Base-by-base conservation (phyloP, 2,329 filamentous ascomycete species). In the Rosellinia necatrix region DNA sequence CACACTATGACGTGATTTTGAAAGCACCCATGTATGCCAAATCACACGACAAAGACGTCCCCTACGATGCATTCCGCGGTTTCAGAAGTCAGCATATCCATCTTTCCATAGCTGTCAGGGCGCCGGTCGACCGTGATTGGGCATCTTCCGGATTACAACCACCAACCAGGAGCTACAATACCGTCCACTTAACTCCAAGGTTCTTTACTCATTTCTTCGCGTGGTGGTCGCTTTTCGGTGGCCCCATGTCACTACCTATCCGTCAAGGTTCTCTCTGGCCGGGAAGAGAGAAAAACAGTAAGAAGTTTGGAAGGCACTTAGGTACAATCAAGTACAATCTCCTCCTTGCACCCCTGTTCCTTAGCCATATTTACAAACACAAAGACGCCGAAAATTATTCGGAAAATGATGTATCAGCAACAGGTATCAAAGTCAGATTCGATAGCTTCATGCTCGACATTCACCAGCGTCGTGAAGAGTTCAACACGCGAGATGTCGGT, bases 261-360 rank as follows among this genome's bases (percentile, higher is more conserved):
- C 90, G 94, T 1, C 96, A 99, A 76, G 94, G 94, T 13, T 82
- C 84, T 42, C 81, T 99, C 3, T 99, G 92, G 86, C 93, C 92
- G 5, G 92, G 91, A 0, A 83, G 92, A 21, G 94, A 97, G 65
- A 97, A 96, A 78, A 94, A 91, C 41, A 97, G 91, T 79, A 99
- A 99, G 76, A 99, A 99, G 71, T 99, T 99, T 71, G 93, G 93
- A 12, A 85, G 94, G 46, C 96, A 99, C 74, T 78, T 99, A 59
- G 93, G 92, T n/a, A 99, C 96, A 7, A 92, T 99, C 78, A 99
- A 99, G 78, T 97, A 97, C 76, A 97, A 93, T 60, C 77, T 99
- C 19, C 81, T 97, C 3, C 79, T 99, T 13, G 96, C 94, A 2
- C 94, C 94, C 0, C 77, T 99, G 2, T 99, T 96, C 72, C 84